Evolutionary conservation across 2,329 filamentous ascomycete genomes (phyloP), one percentile per base, ranked within the genome.

Genomic region (Ascochyta lentis): DNA sequence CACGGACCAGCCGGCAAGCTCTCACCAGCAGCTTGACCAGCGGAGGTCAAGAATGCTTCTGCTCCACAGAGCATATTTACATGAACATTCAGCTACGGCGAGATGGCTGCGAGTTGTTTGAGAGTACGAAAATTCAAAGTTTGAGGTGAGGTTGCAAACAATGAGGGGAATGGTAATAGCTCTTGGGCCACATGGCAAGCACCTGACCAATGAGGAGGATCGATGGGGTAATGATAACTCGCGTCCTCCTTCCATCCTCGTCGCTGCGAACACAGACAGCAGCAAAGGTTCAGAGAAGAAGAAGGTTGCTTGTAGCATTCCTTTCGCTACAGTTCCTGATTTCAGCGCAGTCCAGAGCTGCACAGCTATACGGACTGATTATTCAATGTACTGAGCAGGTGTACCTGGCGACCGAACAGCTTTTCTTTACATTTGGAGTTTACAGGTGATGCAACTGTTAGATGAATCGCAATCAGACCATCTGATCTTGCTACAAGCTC

Each of bases 211-310:
- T 57, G 27, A 53, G 34, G 13, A 52, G 29, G 38, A 53, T 39
- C 39, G 43, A 57, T 57, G 54, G 54, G 54, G 54, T 57, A 57
- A 57, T 57, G 39, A 29, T n/a, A 56, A 56, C 38, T 48, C 42
- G 33, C 38, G 42, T 47, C 42, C 37, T 39, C 35, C 12, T 50
- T 38, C 24, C 47, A 26, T 50, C 26, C 53, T 47, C 39, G 26
- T 56, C 37, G n/a, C 43, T 34, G 33, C 33, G 31, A 33, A 56
- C 37, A 27, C 19, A 42, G 31, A 40, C 19, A 42, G 13, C 41
- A 33, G 38, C 29, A 37, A 29, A 24, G 31, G 12, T 15, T 37
- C 31, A 10, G 4, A 33, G 31, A 43, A 13, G 29, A 13, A 16
- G 19, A 19, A 3, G 3, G 19, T 2, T n/a, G 15, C 33, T 6